These are phyloP conservation scores for Melampsora larici-populina DNA, from an alignment of 1,284 basidiomycete species.

Conservation along the genomic window DNA sequence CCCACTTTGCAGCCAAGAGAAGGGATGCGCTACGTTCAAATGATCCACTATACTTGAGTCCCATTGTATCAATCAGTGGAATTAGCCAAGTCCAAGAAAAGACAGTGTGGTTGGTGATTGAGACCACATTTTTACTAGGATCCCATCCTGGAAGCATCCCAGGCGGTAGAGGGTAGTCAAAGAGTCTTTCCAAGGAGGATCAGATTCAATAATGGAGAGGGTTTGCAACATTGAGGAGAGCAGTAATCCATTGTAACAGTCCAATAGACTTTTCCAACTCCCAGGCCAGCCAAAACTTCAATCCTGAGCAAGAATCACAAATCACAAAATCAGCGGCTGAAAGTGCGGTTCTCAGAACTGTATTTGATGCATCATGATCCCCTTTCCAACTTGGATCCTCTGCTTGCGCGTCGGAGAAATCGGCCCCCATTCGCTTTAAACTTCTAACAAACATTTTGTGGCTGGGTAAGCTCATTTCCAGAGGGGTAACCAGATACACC, in stretches of 20 bases:
- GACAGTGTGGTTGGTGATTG: constrained; percentile 35
- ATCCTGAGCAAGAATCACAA: constrained; percentile 17
- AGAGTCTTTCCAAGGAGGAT: constrained; percentile 26
- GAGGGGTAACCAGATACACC: constrained; percentile 12
- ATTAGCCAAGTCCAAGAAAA: constrained; percentile 9
- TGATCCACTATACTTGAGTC: constrained; percentile 13
- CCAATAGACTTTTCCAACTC: constrained; percentile 9
- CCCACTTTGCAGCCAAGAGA: constrained; percentile 31
- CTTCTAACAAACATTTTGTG: background rate
- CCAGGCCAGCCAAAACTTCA: constrained; percentile 40
- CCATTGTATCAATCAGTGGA: constrained; percentile 30
- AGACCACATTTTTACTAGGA: constrained; percentile 4
- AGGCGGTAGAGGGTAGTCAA: constrained; percentile 27
- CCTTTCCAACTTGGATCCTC: background rate
- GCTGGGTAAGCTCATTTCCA: constrained; percentile 11
- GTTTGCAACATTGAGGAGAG: constrained; percentile 13
- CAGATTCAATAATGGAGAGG: constrained; percentile 8
- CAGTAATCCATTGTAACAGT: constrained; percentile 26
- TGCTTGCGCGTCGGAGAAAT: constrained; percentile 19
- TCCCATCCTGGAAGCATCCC: background rate
- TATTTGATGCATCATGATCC: background rate
- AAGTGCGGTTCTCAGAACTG: background rate
- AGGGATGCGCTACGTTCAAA: background rate
- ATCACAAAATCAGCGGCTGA: constrained; percentile 15
- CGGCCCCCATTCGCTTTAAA: constrained; percentile 20